Percentiles rank a stretch among this genome's conserved stretches.
Conservation (phyloP, 2,329 filamentous ascomycete species). For the Fusarium gaditjirri region DNA sequence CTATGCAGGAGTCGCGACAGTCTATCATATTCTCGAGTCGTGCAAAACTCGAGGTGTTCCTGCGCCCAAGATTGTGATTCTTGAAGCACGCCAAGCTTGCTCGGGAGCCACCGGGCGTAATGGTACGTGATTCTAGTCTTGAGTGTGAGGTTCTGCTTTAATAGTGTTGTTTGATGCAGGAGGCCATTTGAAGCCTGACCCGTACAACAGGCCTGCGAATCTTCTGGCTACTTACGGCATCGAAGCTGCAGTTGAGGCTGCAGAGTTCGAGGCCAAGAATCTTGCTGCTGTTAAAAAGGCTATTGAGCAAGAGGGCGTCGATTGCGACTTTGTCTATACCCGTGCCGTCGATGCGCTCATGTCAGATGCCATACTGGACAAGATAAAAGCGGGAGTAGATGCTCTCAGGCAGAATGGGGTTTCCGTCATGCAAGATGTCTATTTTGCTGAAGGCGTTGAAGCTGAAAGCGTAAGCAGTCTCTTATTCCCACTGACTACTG, state of each 20-base stretch:
- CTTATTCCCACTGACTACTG: rapidly evolving
- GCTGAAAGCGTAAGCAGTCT: neutral
- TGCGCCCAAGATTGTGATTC: neutral
- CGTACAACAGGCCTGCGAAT: neutral
- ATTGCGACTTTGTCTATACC: constrained; percentile 5
- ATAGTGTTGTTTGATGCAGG: neutral
- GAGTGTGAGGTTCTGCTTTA: neutral
- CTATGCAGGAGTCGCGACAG: neutral
- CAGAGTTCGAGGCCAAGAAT: neutral
- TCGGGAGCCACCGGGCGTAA: constrained; percentile 3
- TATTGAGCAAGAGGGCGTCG: neutral
- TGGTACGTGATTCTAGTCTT: neutral
- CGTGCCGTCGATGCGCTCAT: neutral
- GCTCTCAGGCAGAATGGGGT: neutral
- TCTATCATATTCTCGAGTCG: neutral
- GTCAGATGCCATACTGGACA: neutral
- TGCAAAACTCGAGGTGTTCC: neutral
- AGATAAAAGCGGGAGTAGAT: neutral
- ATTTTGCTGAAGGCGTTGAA: neutral
- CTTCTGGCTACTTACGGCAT: neutral
- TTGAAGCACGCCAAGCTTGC: constrained; percentile 6
- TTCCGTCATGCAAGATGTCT: constrained; percentile 1
- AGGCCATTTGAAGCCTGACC: neutral
- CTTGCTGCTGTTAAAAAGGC: neutral
- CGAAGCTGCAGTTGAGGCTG: neutral